Conservation (phyloP, 768 basidiomycete genomes). For the Rhodotorula toruloides region DNA sequence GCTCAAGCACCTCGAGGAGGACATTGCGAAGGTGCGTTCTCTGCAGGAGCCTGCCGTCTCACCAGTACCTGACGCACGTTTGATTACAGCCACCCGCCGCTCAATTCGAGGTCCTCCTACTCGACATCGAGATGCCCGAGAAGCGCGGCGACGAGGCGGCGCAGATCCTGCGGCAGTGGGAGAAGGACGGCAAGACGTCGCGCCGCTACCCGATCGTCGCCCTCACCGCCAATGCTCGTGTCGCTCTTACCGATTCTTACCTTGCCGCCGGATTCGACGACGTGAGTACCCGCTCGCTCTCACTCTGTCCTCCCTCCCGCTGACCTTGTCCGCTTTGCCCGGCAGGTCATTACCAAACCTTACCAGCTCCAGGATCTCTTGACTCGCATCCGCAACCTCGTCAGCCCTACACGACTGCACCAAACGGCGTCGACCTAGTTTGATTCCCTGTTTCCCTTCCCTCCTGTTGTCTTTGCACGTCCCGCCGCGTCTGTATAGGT, state of each 20-base stretch:
- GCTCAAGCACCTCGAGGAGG: slow-evolving; percentile 18
- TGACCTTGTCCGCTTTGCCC: background rate
- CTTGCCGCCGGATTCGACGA: slow-evolving; percentile 25
- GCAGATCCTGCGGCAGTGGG: background rate
- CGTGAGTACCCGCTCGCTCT: background rate
- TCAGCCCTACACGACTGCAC: too few relatives aligned
- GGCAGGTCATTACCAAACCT: slow-evolving; percentile 22
- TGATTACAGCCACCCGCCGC: too few relatives aligned
- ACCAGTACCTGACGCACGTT: too few relatives aligned
- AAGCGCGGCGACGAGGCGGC: slow-evolving; percentile 3
- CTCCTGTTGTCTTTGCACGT: too few relatives aligned
- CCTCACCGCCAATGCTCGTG: slow-evolving; percentile 20
- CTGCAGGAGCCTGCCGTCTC: too few relatives aligned
- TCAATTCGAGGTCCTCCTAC: background rate
- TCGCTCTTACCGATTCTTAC: background rate
- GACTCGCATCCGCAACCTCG: too few relatives aligned
- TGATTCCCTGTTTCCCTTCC: too few relatives aligned
- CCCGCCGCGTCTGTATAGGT: too few relatives aligned
- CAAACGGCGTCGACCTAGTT: too few relatives aligned
- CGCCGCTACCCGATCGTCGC: slow-evolving; percentile 20
- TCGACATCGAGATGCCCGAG: slow-evolving; percentile 33
- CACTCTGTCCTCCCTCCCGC: background rate
- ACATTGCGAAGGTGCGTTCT: background rate
- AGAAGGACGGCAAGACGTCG: background rate
- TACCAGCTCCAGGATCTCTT: slow-evolving; percentile 11